Evolutionary conservation across 1,284 basidiomycete species (phyloP), one percentile per base, ranked within the genome.

Genomic region (Leccinum subspadiceum): DNA sequence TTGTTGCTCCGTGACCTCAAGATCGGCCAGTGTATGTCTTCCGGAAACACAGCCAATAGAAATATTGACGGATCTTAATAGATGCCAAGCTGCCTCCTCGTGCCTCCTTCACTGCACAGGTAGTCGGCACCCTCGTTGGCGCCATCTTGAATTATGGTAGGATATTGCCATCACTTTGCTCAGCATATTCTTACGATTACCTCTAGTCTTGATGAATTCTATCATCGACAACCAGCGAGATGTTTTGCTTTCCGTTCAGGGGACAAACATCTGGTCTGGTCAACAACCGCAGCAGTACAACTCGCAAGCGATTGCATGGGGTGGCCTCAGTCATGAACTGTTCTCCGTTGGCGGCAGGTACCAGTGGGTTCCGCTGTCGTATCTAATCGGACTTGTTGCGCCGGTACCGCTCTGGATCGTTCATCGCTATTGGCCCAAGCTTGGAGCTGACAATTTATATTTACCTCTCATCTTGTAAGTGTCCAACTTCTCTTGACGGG

Each of bases 71-170:
- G 12, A 50, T 31, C 29, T 31, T 5, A 13, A 49, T n/a, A 76
- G 74, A 84, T 72, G 83, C 83, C 60, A 91, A 90, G 76, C 76
- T 91, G 22, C 83, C 87, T 22, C 89, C 89, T 8, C 78, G 84
- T 46, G 79, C 83, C 10, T 82, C 86, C 1, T 88, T 90, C 69
- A 75, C 78, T 9, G 83, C 85, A 41, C 89, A 91, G 71, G 75
- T 87, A 24, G 67, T 79, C 2, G 79, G 79, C 20, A 81, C 80
- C 24, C 62, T 80, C 2, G 69, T 26, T 26, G 24, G 24, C 5
- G 24, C 24, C 24, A 6, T 26, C 24, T 26, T 26, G 24, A 26
- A 26, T 26, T 24, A 82, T 60, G 2, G 22, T 22, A 22, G 22
- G 22, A 22, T 22, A 22, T 22, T 3, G 22, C 22, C 22, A 22